Evolutionary conservation across 1,139 yeast genomes (phyloP).

Genomic region (Candida smagusa): DNA sequence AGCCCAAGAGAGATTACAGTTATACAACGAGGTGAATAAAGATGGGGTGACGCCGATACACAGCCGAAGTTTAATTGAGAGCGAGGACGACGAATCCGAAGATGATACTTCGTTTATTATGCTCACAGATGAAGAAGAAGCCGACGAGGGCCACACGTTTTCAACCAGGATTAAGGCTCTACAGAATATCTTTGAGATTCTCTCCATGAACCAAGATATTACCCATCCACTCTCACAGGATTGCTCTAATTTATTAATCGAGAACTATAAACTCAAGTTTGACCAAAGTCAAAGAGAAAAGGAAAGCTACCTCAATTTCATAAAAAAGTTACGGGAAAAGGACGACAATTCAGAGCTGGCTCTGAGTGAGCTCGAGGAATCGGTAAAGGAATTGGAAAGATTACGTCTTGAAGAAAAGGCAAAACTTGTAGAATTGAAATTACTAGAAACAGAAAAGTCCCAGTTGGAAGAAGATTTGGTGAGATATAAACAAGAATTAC

Average conservation of each 20-base stretch:
- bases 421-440: slow-evolving; percentile 40
- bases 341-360: slow-evolving; percentile 16
- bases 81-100: slow-evolving; percentile 18
- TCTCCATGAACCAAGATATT: slow-evolving; percentile 63
- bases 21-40: slow-evolving; percentile 19
- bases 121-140: slow-evolving; percentile 17
- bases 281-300: slow-evolving; percentile 76
- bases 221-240: slow-evolving; percentile 88
- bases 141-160: slow-evolving; percentile 9
- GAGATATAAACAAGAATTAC: slow-evolving; percentile 38
- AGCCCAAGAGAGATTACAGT: slow-evolving; percentile 29
- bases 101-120: slow-evolving; percentile 32
- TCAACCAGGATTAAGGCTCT: slow-evolving; percentile 14
- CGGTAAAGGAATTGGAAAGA: slow-evolving; percentile 40
- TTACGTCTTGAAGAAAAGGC: slow-evolving; percentile 30
- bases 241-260: slow-evolving; percentile 67
- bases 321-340: slow-evolving; percentile 57
- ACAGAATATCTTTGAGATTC: slow-evolving; percentile 57
- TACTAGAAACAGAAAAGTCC: slow-evolving; percentile 40
- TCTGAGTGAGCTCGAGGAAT: slow-evolving; percentile 30
- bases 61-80: slow-evolving; percentile 12
- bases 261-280: slow-evolving; percentile 66
- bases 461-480: slow-evolving; percentile 39
- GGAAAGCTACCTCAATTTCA: slow-evolving; percentile 70
- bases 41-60: slow-evolving; percentile 8